Conservation (phyloP, 805 yeast species). For the Wickerhamiella slavikovae region DNA sequence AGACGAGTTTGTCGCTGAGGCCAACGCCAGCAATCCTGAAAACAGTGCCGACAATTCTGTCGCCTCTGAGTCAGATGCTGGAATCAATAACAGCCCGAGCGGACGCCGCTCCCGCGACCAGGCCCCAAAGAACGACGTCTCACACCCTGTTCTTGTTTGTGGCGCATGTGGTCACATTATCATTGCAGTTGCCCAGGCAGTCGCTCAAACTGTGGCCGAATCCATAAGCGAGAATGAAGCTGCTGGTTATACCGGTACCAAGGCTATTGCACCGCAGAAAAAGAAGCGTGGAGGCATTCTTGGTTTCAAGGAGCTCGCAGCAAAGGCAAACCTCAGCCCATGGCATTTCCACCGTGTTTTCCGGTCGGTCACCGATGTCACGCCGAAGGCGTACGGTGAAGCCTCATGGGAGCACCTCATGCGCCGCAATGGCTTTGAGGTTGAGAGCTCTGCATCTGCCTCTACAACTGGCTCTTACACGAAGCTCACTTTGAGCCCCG, state of each 20-base stretch:
- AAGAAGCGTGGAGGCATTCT: constrained; percentile 20
- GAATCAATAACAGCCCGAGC: too few species aligned
- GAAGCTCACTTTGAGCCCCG: not conserved
- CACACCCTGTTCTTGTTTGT: constrained; percentile 44
- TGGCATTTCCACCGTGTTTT: constrained; percentile 91
- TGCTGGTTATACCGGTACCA: constrained; percentile 1
- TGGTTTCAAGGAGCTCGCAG: constrained; percentile 68
- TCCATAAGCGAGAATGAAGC: constrained; percentile 9
- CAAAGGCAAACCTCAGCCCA: constrained; percentile 62
- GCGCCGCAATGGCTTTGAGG: constrained; percentile 11
- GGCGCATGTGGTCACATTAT: constrained; percentile 73
- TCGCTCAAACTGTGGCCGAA: constrained; percentile 15
- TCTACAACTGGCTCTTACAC: too few species aligned
- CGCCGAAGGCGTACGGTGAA: constrained; percentile 80
- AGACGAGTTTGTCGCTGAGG: constrained; percentile 3
- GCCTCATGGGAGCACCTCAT: constrained; percentile 30
- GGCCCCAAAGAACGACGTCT: constrained; percentile 9
- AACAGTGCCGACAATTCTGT: not conserved
- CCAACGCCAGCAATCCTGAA: not conserved
- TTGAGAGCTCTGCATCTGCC: constrained; percentile 4
- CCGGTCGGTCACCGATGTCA: constrained; percentile 65
- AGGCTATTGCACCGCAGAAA: constrained; percentile 13
- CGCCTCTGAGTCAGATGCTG: not conserved
- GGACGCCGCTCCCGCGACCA: constrained; percentile 1
- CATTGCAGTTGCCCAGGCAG: constrained; percentile 43